A percentile compares a stretch with the other conserved stretches of the same genome.
phyloP scores from a whole-genome alignment of 371 early-diverging fungal species.

The Vairimorpha apis region DNA sequence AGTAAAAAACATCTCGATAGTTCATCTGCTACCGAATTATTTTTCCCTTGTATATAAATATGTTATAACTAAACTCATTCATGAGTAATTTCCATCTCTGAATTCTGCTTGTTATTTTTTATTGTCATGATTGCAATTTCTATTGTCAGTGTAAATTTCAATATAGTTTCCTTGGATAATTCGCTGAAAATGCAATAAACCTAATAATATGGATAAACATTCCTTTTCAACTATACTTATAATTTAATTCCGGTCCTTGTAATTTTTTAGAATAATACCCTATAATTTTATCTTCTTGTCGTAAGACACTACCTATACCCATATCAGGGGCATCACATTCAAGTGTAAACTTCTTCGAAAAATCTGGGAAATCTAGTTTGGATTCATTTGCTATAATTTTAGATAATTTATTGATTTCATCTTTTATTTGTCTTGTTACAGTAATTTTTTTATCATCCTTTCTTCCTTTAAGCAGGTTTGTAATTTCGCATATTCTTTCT shows the following conservation, averaged over 20 bases:
- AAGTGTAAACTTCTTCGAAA: background rate
- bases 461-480: background rate
- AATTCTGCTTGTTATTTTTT: slow-evolving; percentile 2
- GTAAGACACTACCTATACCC: background rate
- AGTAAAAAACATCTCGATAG: background rate
- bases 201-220: background rate
- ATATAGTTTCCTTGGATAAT: background rate
- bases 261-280: background rate
- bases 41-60: background rate
- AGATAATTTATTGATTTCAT: background rate
- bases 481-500: background rate
- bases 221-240: slow-evolving; percentile 1
- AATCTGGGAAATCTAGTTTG: background rate
- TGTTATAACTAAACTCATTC: slow-evolving; percentile 10
- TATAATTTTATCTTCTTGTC: background rate
- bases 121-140: background rate
- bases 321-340: background rate
- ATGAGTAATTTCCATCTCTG: slow-evolving; percentile 27
- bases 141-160: background rate
- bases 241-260: background rate
- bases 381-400: background rate
- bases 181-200: background rate
- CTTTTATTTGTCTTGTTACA: too few relatives aligned
- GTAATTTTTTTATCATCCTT: background rate
- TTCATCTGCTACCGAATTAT: background rate